These are phyloP conservation scores for Isabelozyma rhagii DNA, from an alignment of 805 yeast species.

Conservation along the genomic window DNA sequence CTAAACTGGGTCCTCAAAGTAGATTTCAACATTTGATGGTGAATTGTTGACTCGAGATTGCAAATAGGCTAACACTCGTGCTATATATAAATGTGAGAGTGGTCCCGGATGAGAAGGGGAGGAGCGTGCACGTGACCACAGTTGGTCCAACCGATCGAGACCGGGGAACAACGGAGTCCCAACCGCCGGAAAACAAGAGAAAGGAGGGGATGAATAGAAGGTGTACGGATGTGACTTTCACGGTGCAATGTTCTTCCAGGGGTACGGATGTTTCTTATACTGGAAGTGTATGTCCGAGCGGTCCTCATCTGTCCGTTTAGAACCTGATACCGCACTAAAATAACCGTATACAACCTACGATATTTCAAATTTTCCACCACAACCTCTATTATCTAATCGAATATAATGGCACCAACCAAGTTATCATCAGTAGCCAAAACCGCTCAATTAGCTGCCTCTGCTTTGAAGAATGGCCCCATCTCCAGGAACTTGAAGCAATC, in stretches of 20 bases:
- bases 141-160: background rate
- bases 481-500: conserved; percentile 20
- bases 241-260: no score
- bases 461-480: conserved; percentile 22
- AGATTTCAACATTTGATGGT: background rate
- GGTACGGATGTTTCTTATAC: background rate
- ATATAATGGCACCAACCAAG: conserved; percentile 19
- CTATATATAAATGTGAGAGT: background rate
- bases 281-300: conserved; percentile 8
- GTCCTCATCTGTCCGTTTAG: conserved; percentile 28
- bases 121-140: background rate
- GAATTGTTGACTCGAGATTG: background rate
- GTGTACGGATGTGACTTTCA: background rate
- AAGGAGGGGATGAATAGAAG: background rate
- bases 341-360: background rate
- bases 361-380: no score
- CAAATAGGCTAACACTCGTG: background rate
- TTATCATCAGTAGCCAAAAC: conserved; percentile 41
- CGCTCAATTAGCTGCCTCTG: conserved; percentile 38
- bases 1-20: background rate
- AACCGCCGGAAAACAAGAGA: background rate
- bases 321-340: background rate
- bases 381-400: background rate
- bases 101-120: background rate
- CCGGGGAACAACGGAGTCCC: background rate